A percentile compares a stretch with the other conserved stretches of the same genome.
These are phyloP conservation scores for Drechslerella coelobrocha DNA, from an alignment of 2,329 filamentous ascomycete species.

Conservation along the genomic window DNA sequence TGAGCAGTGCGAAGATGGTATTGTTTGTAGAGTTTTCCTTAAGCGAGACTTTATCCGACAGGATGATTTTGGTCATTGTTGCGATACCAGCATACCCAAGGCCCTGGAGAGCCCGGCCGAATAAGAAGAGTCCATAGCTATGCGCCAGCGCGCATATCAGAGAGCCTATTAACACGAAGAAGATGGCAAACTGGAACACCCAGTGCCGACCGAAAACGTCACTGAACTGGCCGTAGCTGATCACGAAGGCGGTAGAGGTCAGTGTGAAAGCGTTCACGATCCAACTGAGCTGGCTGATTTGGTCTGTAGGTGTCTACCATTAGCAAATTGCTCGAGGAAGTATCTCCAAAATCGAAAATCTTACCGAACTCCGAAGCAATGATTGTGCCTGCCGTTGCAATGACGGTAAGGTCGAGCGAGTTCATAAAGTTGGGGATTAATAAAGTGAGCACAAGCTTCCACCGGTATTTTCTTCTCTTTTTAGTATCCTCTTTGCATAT, in stretches of 20 bases:
- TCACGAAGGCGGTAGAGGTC: constrained; percentile 71
- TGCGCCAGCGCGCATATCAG: constrained; percentile 67
- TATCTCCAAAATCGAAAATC: neutral
- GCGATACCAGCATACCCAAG: constrained; percentile 68
- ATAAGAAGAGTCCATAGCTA: constrained; percentile 67
- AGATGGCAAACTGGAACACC: constrained; percentile 66
- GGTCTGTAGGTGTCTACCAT: constrained; percentile 9
- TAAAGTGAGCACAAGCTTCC: constrained; percentile 68
- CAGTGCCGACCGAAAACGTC: constrained; percentile 71
- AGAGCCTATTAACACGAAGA: constrained; percentile 68
- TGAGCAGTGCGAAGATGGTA: constrained; percentile 68
- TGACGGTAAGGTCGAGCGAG: constrained; percentile 70
- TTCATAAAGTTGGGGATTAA: constrained; percentile 69
- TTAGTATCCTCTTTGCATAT: constrained; percentile 57
- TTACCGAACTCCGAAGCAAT: constrained; percentile 71
- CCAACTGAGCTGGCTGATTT: constrained; percentile 59
- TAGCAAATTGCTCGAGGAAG: neutral
- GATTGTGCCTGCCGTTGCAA: constrained; percentile 67
- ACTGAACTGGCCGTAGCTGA: constrained; percentile 69
- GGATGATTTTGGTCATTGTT: constrained; percentile 68
- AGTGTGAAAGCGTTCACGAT: constrained; percentile 74
- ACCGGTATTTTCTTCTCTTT: constrained; percentile 62
- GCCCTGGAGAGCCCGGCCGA: constrained; percentile 70
- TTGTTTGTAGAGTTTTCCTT: constrained; percentile 69
- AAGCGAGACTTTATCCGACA: constrained; percentile 70